Evolutionary conservation across 75 land plant genomes (phyloP).

Genomic region (Pinus taeda): DNA sequence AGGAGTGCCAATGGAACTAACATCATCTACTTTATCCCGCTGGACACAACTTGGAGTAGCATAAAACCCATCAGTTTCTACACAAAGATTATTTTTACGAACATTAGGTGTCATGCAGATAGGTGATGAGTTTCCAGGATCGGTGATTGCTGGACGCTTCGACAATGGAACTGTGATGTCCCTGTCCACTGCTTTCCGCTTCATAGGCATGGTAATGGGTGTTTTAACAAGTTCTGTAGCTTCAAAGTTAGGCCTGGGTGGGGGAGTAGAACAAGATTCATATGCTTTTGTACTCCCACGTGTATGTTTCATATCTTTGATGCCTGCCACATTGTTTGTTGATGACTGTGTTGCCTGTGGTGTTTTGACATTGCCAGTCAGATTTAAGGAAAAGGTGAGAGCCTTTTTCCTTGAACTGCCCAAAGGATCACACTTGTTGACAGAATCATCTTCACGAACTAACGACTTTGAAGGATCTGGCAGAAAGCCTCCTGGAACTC

Average conservation of each 20-base stretch:
- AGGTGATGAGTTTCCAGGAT: slow-evolving; percentile 45
- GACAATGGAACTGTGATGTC: slow-evolving; percentile 39
- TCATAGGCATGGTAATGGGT: slow-evolving; percentile 58
- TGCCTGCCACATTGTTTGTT: slow-evolving; percentile 12
- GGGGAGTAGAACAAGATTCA: slow-evolving; percentile 15
- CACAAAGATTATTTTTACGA: slow-evolving; percentile 23
- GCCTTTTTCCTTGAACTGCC: slow-evolving; percentile 50
- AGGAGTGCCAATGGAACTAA: slow-evolving; percentile 13
- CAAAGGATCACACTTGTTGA: slow-evolving; percentile 25
- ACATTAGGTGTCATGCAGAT: slow-evolving; percentile 33
- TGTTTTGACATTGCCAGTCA: slow-evolving; percentile 22
- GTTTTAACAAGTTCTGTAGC: slow-evolving; percentile 33
- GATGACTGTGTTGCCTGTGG: slow-evolving; percentile 17
- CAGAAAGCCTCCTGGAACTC: slow-evolving; percentile 61
- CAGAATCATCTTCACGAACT: slow-evolving; percentile 39
- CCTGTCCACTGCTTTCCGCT: slow-evolving; percentile 69
- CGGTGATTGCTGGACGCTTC: slow-evolving; percentile 54
- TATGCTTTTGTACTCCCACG: slow-evolving; percentile 6
- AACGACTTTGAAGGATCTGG: slow-evolving; percentile 23
- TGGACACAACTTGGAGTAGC: slow-evolving; percentile 8
- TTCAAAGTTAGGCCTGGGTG: slow-evolving; percentile 21
- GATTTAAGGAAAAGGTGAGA: slow-evolving; percentile 46
- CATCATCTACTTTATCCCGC: slow-evolving; percentile 34
- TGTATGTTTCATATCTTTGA: slow-evolving; percentile 13
- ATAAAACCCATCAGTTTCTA: slow-evolving; percentile 18